Conservation (phyloP, 768 basidiomycete species). For the Leccinum truebloodii region DNA sequence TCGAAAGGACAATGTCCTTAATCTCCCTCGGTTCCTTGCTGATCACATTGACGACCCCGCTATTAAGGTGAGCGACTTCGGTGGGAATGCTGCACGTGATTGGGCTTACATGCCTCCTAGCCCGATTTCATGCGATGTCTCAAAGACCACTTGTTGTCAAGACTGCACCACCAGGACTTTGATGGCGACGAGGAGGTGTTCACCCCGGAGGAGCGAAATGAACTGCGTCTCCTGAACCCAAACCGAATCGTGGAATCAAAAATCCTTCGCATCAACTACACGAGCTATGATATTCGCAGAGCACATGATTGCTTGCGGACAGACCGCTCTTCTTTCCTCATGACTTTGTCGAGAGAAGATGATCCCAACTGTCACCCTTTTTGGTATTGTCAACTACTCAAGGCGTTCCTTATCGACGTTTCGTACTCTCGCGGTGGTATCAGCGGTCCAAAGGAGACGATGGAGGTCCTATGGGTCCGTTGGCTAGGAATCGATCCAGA, state of each 20-base stretch:
- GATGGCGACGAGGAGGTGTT: conserved; percentile 1
- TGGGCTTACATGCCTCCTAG: neutral
- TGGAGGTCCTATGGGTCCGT: conserved; percentile 5
- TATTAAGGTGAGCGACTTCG: neutral
- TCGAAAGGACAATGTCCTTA: conserved; percentile 1
- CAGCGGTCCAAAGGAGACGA: neutral
- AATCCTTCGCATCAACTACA: conserved; percentile 5
- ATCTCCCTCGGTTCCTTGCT: neutral
- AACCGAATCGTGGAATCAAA: conserved; percentile 1
- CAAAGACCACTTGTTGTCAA: neutral
- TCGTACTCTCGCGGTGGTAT: neutral
- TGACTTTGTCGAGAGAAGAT: conserved; percentile 5
- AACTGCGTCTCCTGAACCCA: neutral
- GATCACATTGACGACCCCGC: neutral
- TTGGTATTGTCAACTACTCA: conserved; percentile 3
- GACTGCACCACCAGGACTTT: neutral
- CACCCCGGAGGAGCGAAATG: neutral
- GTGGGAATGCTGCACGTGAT: neutral
- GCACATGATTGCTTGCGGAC: neutral
- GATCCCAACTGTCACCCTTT: neutral
- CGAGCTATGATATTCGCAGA: neutral
- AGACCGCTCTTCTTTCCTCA: neutral
- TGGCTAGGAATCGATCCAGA: conserved; percentile 3
- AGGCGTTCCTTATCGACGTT: neutral
- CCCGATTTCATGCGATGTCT: neutral